Evolutionary conservation across 495 filamentous ascomycete species (phyloP).

Genomic region (Endocarpon pusillum): DNA sequence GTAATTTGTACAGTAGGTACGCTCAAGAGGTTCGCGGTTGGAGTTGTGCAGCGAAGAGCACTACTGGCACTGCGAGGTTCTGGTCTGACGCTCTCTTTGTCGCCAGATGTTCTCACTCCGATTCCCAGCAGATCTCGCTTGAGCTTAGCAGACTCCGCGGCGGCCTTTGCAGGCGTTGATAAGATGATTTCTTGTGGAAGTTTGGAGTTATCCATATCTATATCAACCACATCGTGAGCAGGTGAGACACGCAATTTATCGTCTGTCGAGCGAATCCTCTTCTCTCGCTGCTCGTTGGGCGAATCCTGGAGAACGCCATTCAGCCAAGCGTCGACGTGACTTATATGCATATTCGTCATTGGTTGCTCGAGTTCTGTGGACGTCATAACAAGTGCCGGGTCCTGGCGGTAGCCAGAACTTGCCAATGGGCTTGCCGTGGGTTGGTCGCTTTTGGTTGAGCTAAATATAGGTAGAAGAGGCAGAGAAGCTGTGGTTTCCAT

Average conservation of each 20-base stretch:
- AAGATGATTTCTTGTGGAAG: too few species aligned
- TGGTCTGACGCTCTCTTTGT: background rate
- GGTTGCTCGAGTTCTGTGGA: background rate
- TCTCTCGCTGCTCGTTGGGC: too few species aligned
- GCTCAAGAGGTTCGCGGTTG: background rate
- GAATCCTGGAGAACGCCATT: too few species aligned
- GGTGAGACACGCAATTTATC: too few species aligned
- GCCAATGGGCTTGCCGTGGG: background rate
- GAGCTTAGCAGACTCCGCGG: constrained; percentile 1
- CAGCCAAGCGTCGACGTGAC: background rate
- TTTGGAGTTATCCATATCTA: too few species aligned
- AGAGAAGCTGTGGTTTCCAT: too few species aligned
- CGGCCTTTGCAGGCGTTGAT: background rate
- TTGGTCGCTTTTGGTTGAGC: background rate
- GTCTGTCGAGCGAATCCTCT: too few species aligned
- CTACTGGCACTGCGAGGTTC: too few species aligned
- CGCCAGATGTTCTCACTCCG: background rate
- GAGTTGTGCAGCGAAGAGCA: too few species aligned
- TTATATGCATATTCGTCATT: background rate
- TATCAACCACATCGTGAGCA: too few species aligned
- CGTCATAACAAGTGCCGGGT: background rate
- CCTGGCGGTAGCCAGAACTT: background rate
- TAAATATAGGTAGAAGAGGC: background rate
- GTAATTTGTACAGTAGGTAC: background rate
- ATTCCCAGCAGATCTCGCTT: background rate